Conservation (phyloP, 129 eudicot species). For the Artemisia tridentata region DNA sequence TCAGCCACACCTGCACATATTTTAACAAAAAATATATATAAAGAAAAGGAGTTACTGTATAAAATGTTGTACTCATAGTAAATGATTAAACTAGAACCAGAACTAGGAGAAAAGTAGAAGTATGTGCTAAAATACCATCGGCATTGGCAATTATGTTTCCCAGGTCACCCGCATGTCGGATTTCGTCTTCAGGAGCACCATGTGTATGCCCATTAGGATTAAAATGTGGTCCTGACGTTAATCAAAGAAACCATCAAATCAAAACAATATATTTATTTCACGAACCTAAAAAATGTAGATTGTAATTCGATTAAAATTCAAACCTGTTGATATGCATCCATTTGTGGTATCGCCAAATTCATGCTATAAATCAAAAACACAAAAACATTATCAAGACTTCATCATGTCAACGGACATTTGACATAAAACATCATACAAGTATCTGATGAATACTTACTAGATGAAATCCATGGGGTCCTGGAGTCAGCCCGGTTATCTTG, state of each 20-base stretch:
- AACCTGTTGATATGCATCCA: conserved; percentile 99
- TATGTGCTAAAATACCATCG: conserved; percentile 53
- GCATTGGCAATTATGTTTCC: conserved; percentile 99
- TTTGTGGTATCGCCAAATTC: conserved; percentile 98
- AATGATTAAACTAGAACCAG: background rate
- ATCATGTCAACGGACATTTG: background rate
- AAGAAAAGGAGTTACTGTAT: background rate
- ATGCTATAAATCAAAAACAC: conserved; percentile 47
- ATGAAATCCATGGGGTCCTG: conserved; percentile 90
- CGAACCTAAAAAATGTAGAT: background rate
- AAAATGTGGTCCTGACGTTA: conserved; percentile 77
- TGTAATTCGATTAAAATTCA: conserved; percentile 9
- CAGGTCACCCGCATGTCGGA: conserved; percentile 99
- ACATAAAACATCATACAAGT: background rate
- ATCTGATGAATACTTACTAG: conserved; percentile 43
- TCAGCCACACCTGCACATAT: conserved; percentile 77
- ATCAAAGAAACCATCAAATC: conserved; percentile 2
- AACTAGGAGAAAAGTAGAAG: background rate
- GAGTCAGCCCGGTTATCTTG: conserved; percentile 70
- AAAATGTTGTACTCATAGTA: conserved; percentile 1
- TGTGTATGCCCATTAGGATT: conserved; percentile 87
- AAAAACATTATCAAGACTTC: background rate
- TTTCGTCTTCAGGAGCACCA: conserved; percentile 96
- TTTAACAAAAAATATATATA: conserved; percentile 3
- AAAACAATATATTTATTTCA: background rate